These are phyloP conservation scores for Ambrosia trifida DNA, from an alignment of 129 eudicot genomes.

Conservation along the genomic window DNA sequence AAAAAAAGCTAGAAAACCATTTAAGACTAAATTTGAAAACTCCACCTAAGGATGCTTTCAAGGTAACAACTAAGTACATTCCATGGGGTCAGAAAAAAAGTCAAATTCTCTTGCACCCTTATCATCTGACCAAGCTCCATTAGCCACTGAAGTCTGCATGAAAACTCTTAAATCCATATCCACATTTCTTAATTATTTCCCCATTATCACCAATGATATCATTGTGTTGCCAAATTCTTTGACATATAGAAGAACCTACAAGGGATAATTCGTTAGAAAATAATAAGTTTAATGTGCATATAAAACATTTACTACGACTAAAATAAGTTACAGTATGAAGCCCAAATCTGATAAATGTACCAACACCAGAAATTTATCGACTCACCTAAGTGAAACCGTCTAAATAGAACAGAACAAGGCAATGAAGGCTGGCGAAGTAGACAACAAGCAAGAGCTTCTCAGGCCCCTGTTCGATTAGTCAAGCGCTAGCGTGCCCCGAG, in stretches of 20 bases:
- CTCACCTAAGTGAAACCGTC: background rate
- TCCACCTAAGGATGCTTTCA: conserved; percentile 88
- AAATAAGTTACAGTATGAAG: background rate
- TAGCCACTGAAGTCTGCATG: conserved; percentile 44
- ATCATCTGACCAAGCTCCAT: conserved; percentile 44
- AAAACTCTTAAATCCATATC: no score
- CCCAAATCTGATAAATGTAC: background rate
- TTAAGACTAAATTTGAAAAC: conserved; percentile 3
- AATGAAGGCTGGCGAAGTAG: no score
- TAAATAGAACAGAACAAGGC: no score
- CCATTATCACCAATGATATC: conserved; percentile 48
- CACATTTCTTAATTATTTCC: conserved; percentile 44
- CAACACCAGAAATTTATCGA: background rate
- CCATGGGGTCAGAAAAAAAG: conserved; percentile 80
- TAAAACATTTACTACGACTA: conserved; percentile 9
- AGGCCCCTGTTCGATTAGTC: no score
- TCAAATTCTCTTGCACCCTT: conserved; percentile 42
- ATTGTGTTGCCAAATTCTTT: conserved; percentile 66
- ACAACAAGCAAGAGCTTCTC: no score
- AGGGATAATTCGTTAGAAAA: conserved; percentile 15
- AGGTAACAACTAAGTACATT: conserved; percentile 82
- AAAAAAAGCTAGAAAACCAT: background rate
- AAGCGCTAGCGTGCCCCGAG: no score
- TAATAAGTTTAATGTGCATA: background rate
- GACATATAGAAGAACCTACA: conserved; percentile 77